phyloP scores from a whole-genome alignment of 768 basidiomycete species.

The Tricholoma furcatifolium region DNA sequence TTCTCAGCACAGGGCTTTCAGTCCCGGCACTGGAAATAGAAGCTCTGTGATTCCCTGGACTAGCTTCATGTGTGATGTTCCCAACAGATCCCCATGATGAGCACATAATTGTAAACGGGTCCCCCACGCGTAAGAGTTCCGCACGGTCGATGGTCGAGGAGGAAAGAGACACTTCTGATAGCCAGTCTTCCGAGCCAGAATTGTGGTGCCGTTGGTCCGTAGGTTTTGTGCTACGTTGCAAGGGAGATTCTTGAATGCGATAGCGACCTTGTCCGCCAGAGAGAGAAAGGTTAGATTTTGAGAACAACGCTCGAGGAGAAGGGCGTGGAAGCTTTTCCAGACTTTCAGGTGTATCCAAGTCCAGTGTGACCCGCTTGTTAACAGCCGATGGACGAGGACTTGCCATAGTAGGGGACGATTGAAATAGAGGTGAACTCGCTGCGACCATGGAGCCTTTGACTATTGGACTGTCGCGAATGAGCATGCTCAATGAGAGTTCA shows the following conservation, averaged over 20 bases:
- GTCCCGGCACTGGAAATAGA: constrained; percentile 31
- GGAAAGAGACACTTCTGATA: constrained; percentile 30
- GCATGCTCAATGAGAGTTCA: constrained; percentile 65
- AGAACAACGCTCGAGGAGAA: constrained; percentile 40
- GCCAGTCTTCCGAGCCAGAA: constrained; percentile 39
- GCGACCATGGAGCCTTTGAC: constrained; percentile 28
- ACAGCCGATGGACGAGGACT: constrained; percentile 21
- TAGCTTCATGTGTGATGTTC: constrained; percentile 10
- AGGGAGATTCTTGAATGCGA: constrained; percentile 49
- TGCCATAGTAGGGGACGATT: constrained; percentile 35
- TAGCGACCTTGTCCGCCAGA: constrained; percentile 28
- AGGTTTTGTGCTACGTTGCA: constrained; percentile 31
- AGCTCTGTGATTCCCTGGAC: constrained; percentile 25
- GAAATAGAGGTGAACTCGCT: constrained; percentile 31
- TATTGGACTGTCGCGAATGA: constrained; percentile 55
- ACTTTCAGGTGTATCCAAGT: constrained; percentile 31
- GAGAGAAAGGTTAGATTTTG: constrained; percentile 32
- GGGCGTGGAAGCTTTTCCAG: constrained; percentile 31
- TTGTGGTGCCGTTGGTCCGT: constrained; percentile 24
- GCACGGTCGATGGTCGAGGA: constrained; percentile 18
- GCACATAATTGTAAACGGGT: constrained; percentile 50
- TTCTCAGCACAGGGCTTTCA: constrained; percentile 59
- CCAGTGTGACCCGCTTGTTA: constrained; percentile 18
- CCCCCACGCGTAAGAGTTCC: constrained; percentile 25
- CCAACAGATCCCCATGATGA: constrained; percentile 35